phyloP scores from a whole-genome alignment of 225 moss, liverwort and hornwort genomes.

The Sphagnum tenellum region DNA sequence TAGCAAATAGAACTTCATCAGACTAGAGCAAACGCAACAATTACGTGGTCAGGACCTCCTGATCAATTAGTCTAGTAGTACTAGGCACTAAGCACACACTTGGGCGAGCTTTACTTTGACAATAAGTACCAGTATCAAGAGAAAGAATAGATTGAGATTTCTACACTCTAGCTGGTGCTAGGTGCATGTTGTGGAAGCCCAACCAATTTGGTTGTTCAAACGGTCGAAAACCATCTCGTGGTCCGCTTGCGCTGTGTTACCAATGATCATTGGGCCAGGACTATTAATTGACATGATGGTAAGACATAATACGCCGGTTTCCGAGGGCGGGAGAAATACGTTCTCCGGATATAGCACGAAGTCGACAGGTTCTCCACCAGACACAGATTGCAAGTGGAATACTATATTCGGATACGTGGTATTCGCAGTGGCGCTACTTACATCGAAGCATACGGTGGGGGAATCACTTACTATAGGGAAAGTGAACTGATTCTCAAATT shows the following conservation, averaged over 20 bases:
- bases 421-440: background rate
- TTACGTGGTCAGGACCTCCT: no score
- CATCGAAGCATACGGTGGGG: background rate
- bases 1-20: no score
- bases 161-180: no score
- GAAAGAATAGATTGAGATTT: no score
- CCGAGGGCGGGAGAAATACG: conserved; percentile 9
- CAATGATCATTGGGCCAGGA: conserved; percentile 10
- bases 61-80: no score
- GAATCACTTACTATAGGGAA: no score
- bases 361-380: background rate
- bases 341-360: conserved; percentile 7
- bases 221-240: conserved; percentile 17
- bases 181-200: conserved; percentile 14
- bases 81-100: no score
- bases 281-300: conserved; percentile 1
- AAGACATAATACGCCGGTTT: conserved; percentile 4
- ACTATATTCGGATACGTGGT: conserved; percentile 7
- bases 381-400: conserved; percentile 14
- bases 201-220: conserved; percentile 10
- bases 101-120: no score
- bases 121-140: no score
- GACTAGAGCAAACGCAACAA: no score
- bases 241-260: conserved; percentile 26
- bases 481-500: no score